Percentiles rank a stretch among this genome's conserved stretches.
Conservation (phyloP, 2,329 filamentous ascomycete species). For the Monosporascus cannonballus region DNA sequence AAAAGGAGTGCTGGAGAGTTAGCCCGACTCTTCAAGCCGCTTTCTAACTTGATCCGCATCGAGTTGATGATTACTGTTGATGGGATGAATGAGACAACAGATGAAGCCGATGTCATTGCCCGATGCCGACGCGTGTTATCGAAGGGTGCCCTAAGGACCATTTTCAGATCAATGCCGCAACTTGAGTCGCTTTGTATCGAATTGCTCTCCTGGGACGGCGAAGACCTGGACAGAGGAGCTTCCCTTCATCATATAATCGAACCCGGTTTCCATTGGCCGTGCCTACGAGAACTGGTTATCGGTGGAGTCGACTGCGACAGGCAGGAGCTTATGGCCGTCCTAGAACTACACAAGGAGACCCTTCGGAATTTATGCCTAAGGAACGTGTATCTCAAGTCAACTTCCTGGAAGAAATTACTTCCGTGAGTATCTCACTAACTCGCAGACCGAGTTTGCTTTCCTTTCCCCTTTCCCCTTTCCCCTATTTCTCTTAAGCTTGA, state of each 20-base stretch:
- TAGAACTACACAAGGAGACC: conserved; percentile 18
- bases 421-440: not conserved
- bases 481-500: not conserved
- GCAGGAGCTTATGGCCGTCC: conserved; percentile 15
- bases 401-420: conserved; percentile 20
- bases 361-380: conserved; percentile 18
- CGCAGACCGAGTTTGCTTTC: not conserved
- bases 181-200: conserved; percentile 17
- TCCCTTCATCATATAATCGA: conserved; percentile 15
- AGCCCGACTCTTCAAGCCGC: conserved; percentile 12
- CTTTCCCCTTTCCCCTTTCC: not conserved
- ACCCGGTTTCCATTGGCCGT: conserved; percentile 16
- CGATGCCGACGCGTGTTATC: conserved; percentile 12
- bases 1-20: conserved; percentile 9
- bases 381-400: conserved; percentile 14
- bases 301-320: conserved; percentile 16
- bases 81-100: conserved; percentile 1
- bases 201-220: conserved; percentile 7
- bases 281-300: conserved; percentile 16
- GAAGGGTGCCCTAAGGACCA: conserved; percentile 15
- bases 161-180: conserved; percentile 16
- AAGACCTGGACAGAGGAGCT: conserved; percentile 7
- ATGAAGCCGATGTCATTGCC: conserved; percentile 3
- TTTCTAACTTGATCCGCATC: conserved; percentile 16
- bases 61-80: conserved; percentile 14